phyloP scores from a whole-genome alignment of 176 grass and related monocot genomes.

The Oryza meyeriana region DNA sequence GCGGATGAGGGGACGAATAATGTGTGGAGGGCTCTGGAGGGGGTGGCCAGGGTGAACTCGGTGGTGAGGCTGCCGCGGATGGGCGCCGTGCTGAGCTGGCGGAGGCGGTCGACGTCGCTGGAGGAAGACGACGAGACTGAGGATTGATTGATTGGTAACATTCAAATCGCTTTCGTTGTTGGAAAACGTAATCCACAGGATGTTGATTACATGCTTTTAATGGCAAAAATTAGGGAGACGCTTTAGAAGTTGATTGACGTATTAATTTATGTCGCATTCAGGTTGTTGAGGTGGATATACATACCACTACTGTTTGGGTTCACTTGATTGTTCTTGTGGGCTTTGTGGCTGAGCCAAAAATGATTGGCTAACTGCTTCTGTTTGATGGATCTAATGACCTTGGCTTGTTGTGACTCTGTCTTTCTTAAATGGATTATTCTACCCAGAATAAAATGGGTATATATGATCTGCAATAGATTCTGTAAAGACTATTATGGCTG shows the following conservation, averaged over 20 bases:
- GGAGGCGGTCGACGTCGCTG: conserved; percentile 41
- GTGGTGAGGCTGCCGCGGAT: conserved; percentile 56
- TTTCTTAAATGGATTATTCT: too few species aligned
- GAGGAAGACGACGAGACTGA: conserved; percentile 33
- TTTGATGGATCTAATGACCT: neutral
- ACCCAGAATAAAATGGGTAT: too few species aligned
- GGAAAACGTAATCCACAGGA: neutral
- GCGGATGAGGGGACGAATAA: conserved; percentile 23
- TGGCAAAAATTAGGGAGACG: neutral
- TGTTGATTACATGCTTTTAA: neutral
- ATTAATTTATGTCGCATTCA: neutral
- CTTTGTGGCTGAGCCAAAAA: neutral
- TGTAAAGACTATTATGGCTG: too few species aligned
- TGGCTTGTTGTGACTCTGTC: neutral
- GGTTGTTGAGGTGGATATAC: neutral
- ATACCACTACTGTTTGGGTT: neutral
- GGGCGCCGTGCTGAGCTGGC: conserved; percentile 48
- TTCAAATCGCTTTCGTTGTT: neutral
- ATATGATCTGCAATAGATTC: too few species aligned
- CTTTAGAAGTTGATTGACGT: neutral
- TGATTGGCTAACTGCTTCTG: neutral
- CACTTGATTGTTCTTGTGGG: neutral
- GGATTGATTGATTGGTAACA: conserved; percentile 19
- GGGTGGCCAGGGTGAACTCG: conserved; percentile 60
- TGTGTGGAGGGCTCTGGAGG: conserved; percentile 60